These are phyloP conservation scores for Solanum clarkiae DNA, from an alignment of 257 asterid species.

Conservation along the genomic window DNA sequence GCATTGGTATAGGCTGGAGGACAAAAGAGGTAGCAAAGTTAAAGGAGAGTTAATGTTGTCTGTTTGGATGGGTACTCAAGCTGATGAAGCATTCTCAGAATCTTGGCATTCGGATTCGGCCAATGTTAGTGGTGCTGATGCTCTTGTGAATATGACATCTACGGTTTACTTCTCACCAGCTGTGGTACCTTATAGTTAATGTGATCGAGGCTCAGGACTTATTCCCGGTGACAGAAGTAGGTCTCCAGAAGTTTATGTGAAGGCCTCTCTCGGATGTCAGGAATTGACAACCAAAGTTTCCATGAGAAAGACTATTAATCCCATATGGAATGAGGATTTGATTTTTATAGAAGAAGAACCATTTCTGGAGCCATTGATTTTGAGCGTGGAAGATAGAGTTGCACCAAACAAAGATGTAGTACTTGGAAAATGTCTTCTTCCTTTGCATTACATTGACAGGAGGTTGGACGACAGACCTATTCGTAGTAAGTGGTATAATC, in stretches of 20 bases:
- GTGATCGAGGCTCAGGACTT: conserved; percentile 16
- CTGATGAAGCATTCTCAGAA: conserved; percentile 11
- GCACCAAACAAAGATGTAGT: conserved; percentile 3
- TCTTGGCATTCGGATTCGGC: conserved; percentile 13
- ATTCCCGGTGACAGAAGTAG: background rate
- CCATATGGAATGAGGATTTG: conserved; percentile 14
- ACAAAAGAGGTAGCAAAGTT: background rate
- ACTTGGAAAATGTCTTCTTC: conserved; percentile 1
- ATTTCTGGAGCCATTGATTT: conserved; percentile 4
- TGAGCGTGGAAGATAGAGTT: conserved; percentile 3
- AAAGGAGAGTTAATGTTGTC: conserved; percentile 14
- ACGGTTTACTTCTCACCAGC: conserved; percentile 7
- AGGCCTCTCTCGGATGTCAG: conserved; percentile 8
- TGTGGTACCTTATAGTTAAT: conserved; percentile 11
- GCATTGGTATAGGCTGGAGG: conserved; percentile 11
- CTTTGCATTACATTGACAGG: background rate
- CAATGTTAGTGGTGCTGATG: background rate
- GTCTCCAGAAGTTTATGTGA: conserved; percentile 7
- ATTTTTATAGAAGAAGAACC: conserved; percentile 12
- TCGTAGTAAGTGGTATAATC: conserved; percentile 6
- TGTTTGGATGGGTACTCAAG: conserved; percentile 21
- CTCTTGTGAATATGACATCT: background rate
- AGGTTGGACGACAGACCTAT: conserved; percentile 3
- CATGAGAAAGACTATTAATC: background rate
- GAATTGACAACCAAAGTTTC: background rate